Evolutionary conservation across 2,329 filamentous ascomycete species (phyloP), one percentile per base, ranked within the genome.

Genomic region (Chrysosphaeria jannelii): DNA sequence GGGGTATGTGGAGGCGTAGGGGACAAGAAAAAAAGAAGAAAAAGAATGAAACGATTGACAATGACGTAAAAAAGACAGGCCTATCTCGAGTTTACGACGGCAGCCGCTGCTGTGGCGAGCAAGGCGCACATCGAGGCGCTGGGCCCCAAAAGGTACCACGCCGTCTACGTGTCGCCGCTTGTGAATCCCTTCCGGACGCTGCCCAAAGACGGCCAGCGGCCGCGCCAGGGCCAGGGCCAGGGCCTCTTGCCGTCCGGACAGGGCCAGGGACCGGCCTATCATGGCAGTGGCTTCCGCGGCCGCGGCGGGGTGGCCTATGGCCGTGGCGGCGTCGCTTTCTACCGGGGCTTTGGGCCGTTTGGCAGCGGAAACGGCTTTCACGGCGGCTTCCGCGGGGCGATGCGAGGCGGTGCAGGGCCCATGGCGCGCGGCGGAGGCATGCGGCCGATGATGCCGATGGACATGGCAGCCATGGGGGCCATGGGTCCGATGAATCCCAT

Each of bases 181-280:
- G 54, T 58, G 33, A 93, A 93, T 40, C 78, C 79, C 0, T 93
- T 89, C 57, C 68, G 71, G 32, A 91, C 78, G 0, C 48, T 88
- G 4, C 79, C 78, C 10, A 90, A 90, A 47, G 79, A 90, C 39
- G 68, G 70, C 1, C 76, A 74, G 0, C 56, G 58, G 34, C 61
- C 72, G 14, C 53, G 51, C 27, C 66, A 55, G 18, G 67, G 75
- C 38, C 60, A 66, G 20, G 48, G 51, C 20, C 51, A 60, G 28
- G 62, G 62, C 25, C 53, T 61, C 14, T 41, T 50, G 26, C 41
- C 47, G 15, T 39, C 52, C 22, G 46, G 51, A 21, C 27, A 32
- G 5, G 42, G 44, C 16, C 16, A 13, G n/a, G n/a, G n/a, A n/a
- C n/a, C n/a, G n/a, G n/a, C n/a, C n/a, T n/a, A n/a, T n/a, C n/a